phyloP scores from a whole-genome alignment of 306 rosid species.

The Gynostemma pentaphyllum region DNA sequence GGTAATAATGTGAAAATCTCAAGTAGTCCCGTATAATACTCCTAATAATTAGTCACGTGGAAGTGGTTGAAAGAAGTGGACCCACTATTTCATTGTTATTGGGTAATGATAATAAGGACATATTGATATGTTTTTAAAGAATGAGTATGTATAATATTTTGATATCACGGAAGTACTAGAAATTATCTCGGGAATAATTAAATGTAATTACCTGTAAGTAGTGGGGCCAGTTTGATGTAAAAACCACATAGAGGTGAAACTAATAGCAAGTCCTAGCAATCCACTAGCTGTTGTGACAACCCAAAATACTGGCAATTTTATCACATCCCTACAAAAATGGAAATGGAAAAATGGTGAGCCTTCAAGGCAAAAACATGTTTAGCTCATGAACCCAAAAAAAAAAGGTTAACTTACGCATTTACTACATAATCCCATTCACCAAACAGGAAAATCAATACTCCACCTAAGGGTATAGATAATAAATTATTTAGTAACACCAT shows the following conservation, averaged over 20 bases:
- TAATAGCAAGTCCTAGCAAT: slow-evolving; percentile 73
- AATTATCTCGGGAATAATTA: background rate
- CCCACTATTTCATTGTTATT: too few relatives aligned
- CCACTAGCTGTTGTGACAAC: slow-evolving; percentile 71
- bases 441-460: slow-evolving; percentile 44
- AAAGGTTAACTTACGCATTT: slow-evolving; percentile 44
- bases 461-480: slow-evolving; percentile 67
- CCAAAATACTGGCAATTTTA: slow-evolving; percentile 69
- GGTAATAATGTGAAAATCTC: too few relatives aligned
- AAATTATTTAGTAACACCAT: slow-evolving; percentile 88
- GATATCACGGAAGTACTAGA: background rate
- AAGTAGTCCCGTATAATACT: too few relatives aligned
- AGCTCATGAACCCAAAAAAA: background rate
- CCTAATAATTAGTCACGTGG: too few relatives aligned
- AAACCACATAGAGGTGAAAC: slow-evolving; percentile 96
- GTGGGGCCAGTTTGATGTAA: slow-evolving; percentile 85
- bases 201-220: slow-evolving; percentile 51
- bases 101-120: too few relatives aligned
- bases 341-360: slow-evolving; percentile 5
- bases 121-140: too few relatives aligned
- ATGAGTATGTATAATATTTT: too few relatives aligned
- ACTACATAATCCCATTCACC: slow-evolving; percentile 70
- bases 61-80: too few relatives aligned
- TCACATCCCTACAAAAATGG: slow-evolving; percentile 43
- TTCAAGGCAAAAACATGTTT: background rate